Evolutionary conservation across 208 protist species (phyloP), one percentile per base, ranked within the genome.

Genomic region (Borovskyia barvae): DNA sequence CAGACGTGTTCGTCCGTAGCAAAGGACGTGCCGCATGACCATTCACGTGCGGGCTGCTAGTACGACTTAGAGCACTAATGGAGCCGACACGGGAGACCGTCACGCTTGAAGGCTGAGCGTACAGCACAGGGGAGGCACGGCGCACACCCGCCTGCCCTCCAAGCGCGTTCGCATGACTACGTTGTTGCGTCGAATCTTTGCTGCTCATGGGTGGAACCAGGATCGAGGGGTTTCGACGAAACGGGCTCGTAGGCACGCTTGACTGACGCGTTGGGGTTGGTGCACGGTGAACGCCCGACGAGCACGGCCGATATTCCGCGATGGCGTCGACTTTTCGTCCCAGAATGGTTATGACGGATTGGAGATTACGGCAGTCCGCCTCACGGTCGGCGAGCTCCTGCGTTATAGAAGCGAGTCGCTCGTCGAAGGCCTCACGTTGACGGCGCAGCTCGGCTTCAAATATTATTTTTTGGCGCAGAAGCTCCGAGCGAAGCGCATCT

Each of bases 391-490:
- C 90, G 2, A 96, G 69, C 62, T 92, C 85, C 45, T 88, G 66
- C 9, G 81, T 33, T 37, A 92, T 56, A 17, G 51, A 22, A 4
- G 68, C 36, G 1, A 94, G 48, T 8, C 76, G 80, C 67, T 88
- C 81, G 25, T 93, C 87, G 54, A 92, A 92, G 20, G 43, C 41
- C 29, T 96, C 85, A 20, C 87, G 72, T 54, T 93, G 86, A 15
- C 90, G 82, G 2, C 80, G 80, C 25, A 96, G 72, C 65, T 96
- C 86, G 8, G 80, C 80, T 47, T 92, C 87, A 39, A 96, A 93
- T 24, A 93, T 90, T 28, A 94, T 84, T 45, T 91, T 92, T 56
- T 96, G 90, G 7, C 90, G 75, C 9, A 96, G 79, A 43, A 96
- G 72, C 68, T 96, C 86, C 3, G 84, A 80, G 17, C 87, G 82